Base-by-base conservation (phyloP, 2,329 filamentous ascomycete genomes). In the Colletotrichum zoysiae region DNA sequence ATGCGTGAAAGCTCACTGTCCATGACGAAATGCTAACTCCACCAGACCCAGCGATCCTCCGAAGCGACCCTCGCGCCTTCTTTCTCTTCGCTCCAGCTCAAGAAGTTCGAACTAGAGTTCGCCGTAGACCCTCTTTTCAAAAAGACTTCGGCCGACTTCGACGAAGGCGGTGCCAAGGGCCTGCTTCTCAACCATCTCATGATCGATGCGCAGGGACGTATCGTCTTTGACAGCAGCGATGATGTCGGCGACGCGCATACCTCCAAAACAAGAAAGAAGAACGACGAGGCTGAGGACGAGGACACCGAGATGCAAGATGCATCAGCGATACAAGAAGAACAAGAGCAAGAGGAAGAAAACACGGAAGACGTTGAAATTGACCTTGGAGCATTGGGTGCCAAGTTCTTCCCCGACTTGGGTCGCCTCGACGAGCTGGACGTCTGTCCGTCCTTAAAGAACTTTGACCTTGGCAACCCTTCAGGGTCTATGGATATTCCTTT, bases 41-140 rank as follows among this genome's bases (percentile, higher is more conserved):
- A 61, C 30, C 75, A 89, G 87, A 85, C 89, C 70, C 90, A 93
- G 80, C 88, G 94, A 70, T 95, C 93, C 33, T 95, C 96, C 11
- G 96, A 99, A 83, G 92, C 94, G n/a, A 99, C 96, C 0, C 86
- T 99, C 7, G 96, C 93, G 3, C 91, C 93, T 0, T 96, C 94
- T 0, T 98, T 98, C 81, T 90, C 92, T 53, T 91, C 95, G 23
- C 81, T 99, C 66, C 94, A 97, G 79, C 86, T 98, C 76, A 99
- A 99, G 83, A 99, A 98, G 82, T 95, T 99, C 78, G 96, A 99
- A 77, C 88, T 98, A 56, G 96, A 99, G 78, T 98, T 99, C 75
- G 91, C 95, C 0, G 95, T 99, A 6, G 96, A 99, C 78, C 96
- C 96, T 2, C 84, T 99, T n/a, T 99, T 99, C 88, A 99, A 99